A percentile compares a stretch with the other conserved stretches of the same genome.
These are phyloP conservation scores for Cordyceps fumosorosea DNA, from an alignment of 2,329 filamentous ascomycete genomes.

Conservation along the genomic window DNA sequence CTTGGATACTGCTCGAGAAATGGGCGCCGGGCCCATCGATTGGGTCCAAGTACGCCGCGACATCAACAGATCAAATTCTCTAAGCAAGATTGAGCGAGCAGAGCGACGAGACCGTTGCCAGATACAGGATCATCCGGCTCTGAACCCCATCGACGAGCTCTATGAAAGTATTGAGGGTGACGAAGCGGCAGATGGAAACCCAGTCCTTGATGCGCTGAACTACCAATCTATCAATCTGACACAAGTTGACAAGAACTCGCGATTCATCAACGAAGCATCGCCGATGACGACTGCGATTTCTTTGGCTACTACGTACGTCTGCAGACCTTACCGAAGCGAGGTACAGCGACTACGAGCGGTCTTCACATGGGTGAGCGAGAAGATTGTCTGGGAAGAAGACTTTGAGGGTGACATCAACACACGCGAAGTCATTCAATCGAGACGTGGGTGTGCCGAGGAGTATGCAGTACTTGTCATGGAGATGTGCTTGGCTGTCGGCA, in stretches of 20 bases:
- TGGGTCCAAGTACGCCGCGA: constrained; percentile 98
- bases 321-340: constrained; percentile 87
- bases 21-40: constrained; percentile 56
- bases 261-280: constrained; percentile 80
- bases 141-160: constrained; percentile 85
- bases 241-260: constrained; percentile 91
- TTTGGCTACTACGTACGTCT: constrained; percentile 85
- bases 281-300: constrained; percentile 74
- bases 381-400: constrained; percentile 91
- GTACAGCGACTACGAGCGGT: constrained; percentile 90
- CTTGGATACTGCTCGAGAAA: constrained; percentile 55
- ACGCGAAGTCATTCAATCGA: constrained; percentile 73
- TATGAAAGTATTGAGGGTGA: constrained; percentile 82
- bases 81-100: constrained; percentile 78
- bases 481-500: constrained; percentile 86
- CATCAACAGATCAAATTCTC: constrained; percentile 88
- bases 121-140: constrained; percentile 85
- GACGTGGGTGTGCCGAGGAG: constrained; percentile 80
- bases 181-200: constrained; percentile 77
- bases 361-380: constrained; percentile 96
- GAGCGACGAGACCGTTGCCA: constrained; percentile 86
- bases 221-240: constrained; percentile 73
- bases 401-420: constrained; percentile 82
- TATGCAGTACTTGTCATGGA: constrained; percentile 83
- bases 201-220: constrained; percentile 75